Conservation (phyloP, 2,329 filamentous ascomycete species). For the Pestalotiopsis fici region DNA sequence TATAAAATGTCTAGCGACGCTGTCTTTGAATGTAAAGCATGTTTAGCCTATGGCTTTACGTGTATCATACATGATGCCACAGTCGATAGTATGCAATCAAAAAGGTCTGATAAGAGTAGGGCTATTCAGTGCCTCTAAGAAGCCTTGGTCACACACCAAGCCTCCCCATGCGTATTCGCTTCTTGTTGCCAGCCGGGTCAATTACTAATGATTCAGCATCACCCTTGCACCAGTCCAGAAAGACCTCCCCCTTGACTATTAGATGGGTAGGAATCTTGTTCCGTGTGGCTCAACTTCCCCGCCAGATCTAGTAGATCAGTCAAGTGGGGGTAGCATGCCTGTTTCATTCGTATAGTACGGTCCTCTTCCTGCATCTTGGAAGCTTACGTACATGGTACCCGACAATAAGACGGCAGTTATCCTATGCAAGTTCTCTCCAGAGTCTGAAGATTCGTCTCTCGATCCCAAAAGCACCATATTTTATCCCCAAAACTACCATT, state of each 20-base stretch:
- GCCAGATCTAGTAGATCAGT: not conserved
- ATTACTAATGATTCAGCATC: not conserved
- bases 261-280: not conserved
- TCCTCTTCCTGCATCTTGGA: not conserved
- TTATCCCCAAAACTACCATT: too few relatives aligned
- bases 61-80: too few relatives aligned
- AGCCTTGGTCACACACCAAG: not conserved
- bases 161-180: not conserved
- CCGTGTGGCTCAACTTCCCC: slow-evolving; percentile 6
- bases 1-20: too few relatives aligned
- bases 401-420: too few relatives aligned
- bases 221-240: not conserved
- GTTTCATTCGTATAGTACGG: not conserved
- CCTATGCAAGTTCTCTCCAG: not conserved
- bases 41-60: too few relatives aligned
- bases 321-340: not conserved
- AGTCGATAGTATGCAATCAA: too few relatives aligned
- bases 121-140: too few relatives aligned
- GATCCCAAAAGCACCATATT: not conserved
- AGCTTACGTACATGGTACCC: not conserved
- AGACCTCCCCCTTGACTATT: not conserved
- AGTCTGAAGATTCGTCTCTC: not conserved
- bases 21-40: too few relatives aligned
- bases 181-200: not conserved
- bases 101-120: too few relatives aligned